Evolutionary conservation across 2,329 filamentous ascomycete species (phyloP).

Genomic region (Fusarium setosum): DNA sequence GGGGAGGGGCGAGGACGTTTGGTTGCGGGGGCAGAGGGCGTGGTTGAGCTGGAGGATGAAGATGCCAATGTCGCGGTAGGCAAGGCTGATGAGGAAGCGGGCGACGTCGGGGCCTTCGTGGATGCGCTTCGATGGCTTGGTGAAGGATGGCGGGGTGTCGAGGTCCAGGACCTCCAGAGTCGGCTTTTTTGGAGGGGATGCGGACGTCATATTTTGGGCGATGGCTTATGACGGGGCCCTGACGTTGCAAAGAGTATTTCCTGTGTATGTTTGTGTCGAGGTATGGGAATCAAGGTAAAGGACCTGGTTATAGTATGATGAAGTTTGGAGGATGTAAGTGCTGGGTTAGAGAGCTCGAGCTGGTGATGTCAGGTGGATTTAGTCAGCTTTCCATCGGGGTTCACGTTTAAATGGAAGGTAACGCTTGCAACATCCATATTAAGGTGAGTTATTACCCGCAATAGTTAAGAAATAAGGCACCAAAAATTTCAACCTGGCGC

Average conservation of each 20-base stretch:
- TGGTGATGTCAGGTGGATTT: conserved; percentile 9
- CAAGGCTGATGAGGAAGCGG: conserved; percentile 82
- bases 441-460: too few species aligned
- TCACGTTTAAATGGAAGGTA: too few species aligned
- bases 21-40: conserved; percentile 78
- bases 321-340: not conserved
- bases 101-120: conserved; percentile 85
- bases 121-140: conserved; percentile 81
- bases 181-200: conserved; percentile 32
- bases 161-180: conserved; percentile 62
- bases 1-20: conserved; percentile 47
- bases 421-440: too few species aligned
- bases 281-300: not conserved
- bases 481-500: too few species aligned
- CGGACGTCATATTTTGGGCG: conserved; percentile 35
- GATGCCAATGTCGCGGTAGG: conserved; percentile 86
- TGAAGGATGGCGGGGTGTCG: conserved; percentile 64
- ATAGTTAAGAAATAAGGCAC: too few species aligned
- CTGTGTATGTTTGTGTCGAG: not conserved
- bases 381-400: too few species aligned
- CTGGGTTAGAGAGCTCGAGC: conserved; percentile 6
- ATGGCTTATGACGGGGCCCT: not conserved
- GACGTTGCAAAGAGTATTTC: not conserved
- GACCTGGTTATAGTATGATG: not conserved
- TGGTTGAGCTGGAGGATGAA: conserved; percentile 93